phyloP scores from a whole-genome alignment of 1,284 basidiomycete species.

The Ustilago trichophora region DNA sequence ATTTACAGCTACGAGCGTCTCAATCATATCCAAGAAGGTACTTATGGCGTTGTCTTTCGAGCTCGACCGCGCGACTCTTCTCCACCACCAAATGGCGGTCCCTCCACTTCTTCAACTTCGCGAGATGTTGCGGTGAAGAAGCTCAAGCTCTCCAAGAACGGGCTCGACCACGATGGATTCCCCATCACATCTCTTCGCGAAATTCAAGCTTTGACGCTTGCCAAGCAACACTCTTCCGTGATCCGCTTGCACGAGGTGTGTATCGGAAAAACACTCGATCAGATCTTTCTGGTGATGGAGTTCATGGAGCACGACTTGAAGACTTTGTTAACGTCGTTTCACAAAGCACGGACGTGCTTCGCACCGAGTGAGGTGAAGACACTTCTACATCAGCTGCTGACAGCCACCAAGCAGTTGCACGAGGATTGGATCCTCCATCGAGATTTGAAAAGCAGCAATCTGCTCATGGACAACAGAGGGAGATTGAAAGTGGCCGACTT shows the following conservation, averaged over 20 bases:
- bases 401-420: conserved; percentile 90
- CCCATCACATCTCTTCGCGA: conserved; percentile 96
- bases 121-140: conserved; percentile 87
- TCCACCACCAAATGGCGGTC: not conserved
- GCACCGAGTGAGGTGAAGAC: conserved; percentile 98
- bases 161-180: conserved; percentile 88
- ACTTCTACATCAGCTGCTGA: conserved; percentile 89
- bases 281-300: conserved; percentile 99
- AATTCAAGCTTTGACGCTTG: conserved; percentile 87
- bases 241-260: conserved; percentile 95
- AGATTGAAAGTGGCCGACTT: conserved; percentile 99
- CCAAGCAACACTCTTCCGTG: conserved; percentile 81
- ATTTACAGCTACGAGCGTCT: conserved; percentile 69
- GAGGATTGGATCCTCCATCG: conserved; percentile 96
- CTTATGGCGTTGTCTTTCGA: conserved; percentile 96
- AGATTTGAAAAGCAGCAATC: conserved; percentile 95
- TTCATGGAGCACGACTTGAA: conserved; percentile 99
- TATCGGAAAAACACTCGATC: conserved; percentile 97
- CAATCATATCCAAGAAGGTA: conserved; percentile 99
- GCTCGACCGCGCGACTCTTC: conserved; percentile 71
- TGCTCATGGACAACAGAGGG: conserved; percentile 98
- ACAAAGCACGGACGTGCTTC: conserved; percentile 90
- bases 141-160: conserved; percentile 87
- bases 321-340: conserved; percentile 76
- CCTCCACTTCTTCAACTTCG: not conserved